phyloP scores from a whole-genome alignment of 2,329 filamentous ascomycete species.

The Capronia epimyces region DNA sequence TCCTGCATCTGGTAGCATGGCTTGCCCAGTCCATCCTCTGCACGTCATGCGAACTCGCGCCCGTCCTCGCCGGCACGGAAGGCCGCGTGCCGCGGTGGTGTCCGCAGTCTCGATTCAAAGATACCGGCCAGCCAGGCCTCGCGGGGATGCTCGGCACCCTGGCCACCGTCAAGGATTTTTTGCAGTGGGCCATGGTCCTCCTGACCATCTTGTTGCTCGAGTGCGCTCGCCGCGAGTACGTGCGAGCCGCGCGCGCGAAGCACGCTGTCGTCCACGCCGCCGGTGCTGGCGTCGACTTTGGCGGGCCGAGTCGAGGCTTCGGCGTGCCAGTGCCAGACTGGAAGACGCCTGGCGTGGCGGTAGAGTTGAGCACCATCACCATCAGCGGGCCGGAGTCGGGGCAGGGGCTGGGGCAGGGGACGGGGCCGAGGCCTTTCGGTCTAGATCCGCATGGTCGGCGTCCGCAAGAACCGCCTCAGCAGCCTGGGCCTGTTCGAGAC shows the following conservation, averaged over 20 bases:
- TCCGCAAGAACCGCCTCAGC: no score
- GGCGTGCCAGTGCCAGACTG: background rate
- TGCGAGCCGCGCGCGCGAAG: constrained; percentile 12
- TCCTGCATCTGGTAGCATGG: constrained; percentile 21
- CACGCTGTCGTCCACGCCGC: constrained; percentile 5
- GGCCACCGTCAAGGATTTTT: constrained; percentile 26
- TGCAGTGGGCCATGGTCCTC: constrained; percentile 22
- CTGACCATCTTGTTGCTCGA: constrained; percentile 16
- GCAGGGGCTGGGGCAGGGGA: no score
- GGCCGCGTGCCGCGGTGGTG: constrained; percentile 23
- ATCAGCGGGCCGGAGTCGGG: no score
- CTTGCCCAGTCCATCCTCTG: constrained; percentile 20
- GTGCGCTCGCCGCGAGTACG: constrained; percentile 21
- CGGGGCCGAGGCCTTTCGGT: no score
- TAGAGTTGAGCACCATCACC: constrained; percentile 6
- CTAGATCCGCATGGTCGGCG: no score
- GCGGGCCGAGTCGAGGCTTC: constrained; percentile 5
- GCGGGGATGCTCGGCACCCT: constrained; percentile 52
- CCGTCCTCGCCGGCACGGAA: constrained; percentile 21
- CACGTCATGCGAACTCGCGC: constrained; percentile 24
- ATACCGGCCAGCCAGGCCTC: constrained; percentile 26
- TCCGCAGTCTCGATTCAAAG: constrained; percentile 23
- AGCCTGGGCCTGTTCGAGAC: no score
- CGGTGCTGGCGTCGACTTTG: constrained; percentile 19
- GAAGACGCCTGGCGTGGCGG: background rate